A percentile compares a stretch with the other conserved stretches of the same genome.
Conservation (phyloP, 345 rosid species). For the Citrus cavaleriei region DNA sequence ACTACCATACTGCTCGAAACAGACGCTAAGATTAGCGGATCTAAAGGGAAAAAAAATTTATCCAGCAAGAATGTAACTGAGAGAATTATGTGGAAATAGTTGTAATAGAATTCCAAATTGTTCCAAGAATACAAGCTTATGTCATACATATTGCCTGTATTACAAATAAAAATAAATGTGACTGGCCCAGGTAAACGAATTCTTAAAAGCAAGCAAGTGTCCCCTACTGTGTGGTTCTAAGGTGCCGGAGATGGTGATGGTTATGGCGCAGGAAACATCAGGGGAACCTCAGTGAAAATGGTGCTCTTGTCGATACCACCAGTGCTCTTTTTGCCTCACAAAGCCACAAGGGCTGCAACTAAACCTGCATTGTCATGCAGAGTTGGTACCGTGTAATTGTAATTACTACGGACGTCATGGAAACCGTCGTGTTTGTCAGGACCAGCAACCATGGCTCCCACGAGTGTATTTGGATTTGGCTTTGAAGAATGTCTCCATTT, state of each 20-base stretch:
- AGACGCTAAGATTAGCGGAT: neutral
- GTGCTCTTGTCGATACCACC: constrained; percentile 76
- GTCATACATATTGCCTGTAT: constrained; percentile 23
- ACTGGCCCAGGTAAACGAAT: constrained; percentile 17
- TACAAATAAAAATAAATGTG: constrained; percentile 17
- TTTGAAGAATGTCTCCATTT: constrained; percentile 84
- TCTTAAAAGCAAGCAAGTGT: constrained; percentile 9
- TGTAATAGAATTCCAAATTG: constrained; percentile 14
- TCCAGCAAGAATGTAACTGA: neutral
- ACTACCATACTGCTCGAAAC: neutral
- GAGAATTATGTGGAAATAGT: constrained; percentile 15
- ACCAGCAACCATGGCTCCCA: constrained; percentile 99
- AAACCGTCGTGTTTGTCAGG: constrained; percentile 84
- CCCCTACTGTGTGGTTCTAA: constrained; percentile 49
- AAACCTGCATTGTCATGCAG: constrained; percentile 92
- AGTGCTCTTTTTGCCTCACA: constrained; percentile 59
- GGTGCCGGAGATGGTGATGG: constrained; percentile 89
- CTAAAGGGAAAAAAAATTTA: neutral
- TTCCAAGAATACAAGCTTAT: constrained; percentile 33
- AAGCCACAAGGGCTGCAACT: constrained; percentile 86
- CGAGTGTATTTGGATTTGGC: constrained; percentile 78
- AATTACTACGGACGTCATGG: constrained; percentile 77
- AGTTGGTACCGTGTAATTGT: constrained; percentile 94
- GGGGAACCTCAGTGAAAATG: constrained; percentile 87
- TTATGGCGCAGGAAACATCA: constrained; percentile 83